Base-by-base conservation (phyloP, 805 yeast genomes). In the Candida maesae region DNA sequence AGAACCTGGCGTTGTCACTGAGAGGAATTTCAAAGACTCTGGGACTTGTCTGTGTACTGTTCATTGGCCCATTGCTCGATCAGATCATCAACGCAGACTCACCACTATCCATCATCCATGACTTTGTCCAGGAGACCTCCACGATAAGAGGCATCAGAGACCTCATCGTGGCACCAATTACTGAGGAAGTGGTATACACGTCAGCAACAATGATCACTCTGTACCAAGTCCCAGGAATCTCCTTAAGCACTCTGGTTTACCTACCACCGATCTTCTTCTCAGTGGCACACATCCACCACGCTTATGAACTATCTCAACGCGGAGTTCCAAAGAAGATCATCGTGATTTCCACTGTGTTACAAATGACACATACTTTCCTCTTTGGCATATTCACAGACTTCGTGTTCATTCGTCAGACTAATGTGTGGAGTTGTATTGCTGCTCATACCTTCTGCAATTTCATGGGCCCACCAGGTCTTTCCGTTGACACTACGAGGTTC, bases 261-360 rank as follows among this genome's bases (percentile, higher is more conserved):
- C 55, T 61, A 21, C 71, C 85, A 1, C 93, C 95, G 1, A 52
- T 78, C 7, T 68, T 78, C 41, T 87, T 87, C 64, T 89, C 90
- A 1, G 51, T 82, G 19, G 93, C 95, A 1, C 96, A 87, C 60
- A 36, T 83, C 17, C 91, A 87, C 55, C 95, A 87, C 57, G 88
- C 76, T 3, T 67, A 67, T 47, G 80, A 76, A 40, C 49, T 73
- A 33, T 67, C 67, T 46, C 47, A 53, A 2, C 60, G 53, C 9
- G 47, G 58, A 2, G 32, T 52, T 6, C 56, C 66, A 3, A 14
- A 65, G 3, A 27, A 45, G 0, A 51, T 61, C 14, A 66, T 79
- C 1, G 23, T 70, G 1, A 27, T 68, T 5, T 55, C 62, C 6
- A 64, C 73, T 2, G 15, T 57, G 0, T 68, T 80, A 43, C 95